Base-by-base conservation (phyloP, 2,329 filamentous ascomycete species). In the Daldinia sp. region DNA sequence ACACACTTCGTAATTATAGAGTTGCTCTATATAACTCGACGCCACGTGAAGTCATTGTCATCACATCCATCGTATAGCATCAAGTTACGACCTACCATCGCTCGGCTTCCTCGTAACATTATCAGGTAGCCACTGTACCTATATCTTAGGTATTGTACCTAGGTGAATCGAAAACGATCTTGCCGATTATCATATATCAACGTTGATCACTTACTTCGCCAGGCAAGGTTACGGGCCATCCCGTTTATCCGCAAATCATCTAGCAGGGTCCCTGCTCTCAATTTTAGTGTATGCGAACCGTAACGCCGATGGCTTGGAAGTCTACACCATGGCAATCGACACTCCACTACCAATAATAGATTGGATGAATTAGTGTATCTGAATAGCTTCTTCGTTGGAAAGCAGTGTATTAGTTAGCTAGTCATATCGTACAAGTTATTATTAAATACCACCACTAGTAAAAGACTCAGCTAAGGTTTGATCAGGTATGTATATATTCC, bases 401-500 rank as follows among this genome's bases (percentile, higher is more conserved):
- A 26, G 42, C 18, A 7, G 28, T 28, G 23, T 23, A 23, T 23
- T 23, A 23, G 20, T 13, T n/a, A 13, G 23, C 44, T 28, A 28
- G 5, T 30, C 26, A 30, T 30, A 15, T 50, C 30, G 23, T 50
- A 30, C 26, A 50, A 2, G 12, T 13, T 9, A 50, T 42, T 42
- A 42, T 48, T 48, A n/a, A 50, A 50, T 26, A 30, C 46, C 13
- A 37, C 18, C n/a, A 5, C 1, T 30, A 37, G 10, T 37, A 12
- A 54, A 54, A 26, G 6, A 39, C 53, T 15, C 15, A 20, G 20
- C 41, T 30, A 12, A 35, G 6, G 51, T 53, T 65, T 35, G 41
- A 63, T 64, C 6, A 61, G 20, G 20, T 62, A 70, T 68, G 55
- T 41, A 61, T 68, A 54, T 63, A 64, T 63, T 51, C 58, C 60